phyloP scores from a whole-genome alignment of 1,284 basidiomycete species.

The Moesziomyces antarcticus region DNA sequence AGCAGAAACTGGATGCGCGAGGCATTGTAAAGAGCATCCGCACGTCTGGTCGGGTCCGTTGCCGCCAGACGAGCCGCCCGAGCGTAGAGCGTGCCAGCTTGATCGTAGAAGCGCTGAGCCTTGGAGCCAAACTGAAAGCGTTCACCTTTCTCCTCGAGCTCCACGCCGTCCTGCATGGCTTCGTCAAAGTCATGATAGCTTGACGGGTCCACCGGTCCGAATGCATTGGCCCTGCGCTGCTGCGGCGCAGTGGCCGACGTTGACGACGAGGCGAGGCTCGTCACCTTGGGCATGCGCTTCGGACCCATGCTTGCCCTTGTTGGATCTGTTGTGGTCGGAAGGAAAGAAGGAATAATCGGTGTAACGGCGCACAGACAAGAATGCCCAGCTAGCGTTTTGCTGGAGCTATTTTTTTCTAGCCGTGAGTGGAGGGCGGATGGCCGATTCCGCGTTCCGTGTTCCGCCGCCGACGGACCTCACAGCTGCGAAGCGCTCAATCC shows the following conservation, averaged over 20 bases:
- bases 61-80: conserved; percentile 29
- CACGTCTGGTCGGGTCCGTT: conserved; percentile 9
- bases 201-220: conserved; percentile 26
- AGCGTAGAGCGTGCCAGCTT: conserved; percentile 33
- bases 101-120: conserved; percentile 49
- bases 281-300: conserved; percentile 37
- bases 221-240: conserved; percentile 17
- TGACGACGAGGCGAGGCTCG: conserved; percentile 16
- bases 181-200: conserved; percentile 48
- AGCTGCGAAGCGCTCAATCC: no score
- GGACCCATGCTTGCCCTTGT: conserved; percentile 12
- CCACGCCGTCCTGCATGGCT: conserved; percentile 53
- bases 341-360: not conserved
- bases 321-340: not conserved
- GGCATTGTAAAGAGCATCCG: conserved; percentile 39
- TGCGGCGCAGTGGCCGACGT: conserved; percentile 9
- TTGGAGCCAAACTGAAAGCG: conserved; percentile 50
- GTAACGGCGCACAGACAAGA: no score
- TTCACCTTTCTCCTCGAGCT: conserved; percentile 57
- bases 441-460: no score
- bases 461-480: no score
- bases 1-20: conserved; percentile 51
- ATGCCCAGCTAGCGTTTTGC: no score
- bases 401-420: no score
- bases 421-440: no score